Base-by-base conservation (phyloP, 2,329 filamentous ascomycete genomes). In the Phoma herbarum region DNA sequence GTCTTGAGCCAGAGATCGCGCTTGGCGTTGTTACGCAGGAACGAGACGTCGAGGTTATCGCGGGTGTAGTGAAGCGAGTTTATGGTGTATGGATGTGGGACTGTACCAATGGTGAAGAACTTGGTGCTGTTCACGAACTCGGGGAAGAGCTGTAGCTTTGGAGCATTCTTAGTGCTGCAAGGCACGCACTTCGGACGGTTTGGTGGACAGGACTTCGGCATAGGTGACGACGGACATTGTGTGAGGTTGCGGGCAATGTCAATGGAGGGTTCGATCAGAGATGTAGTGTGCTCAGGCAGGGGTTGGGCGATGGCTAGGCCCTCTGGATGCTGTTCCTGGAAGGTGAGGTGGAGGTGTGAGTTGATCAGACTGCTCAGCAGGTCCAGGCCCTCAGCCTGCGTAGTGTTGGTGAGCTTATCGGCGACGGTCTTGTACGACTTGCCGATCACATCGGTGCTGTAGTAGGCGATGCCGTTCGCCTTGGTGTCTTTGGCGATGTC, bases 11-110 rank as follows among this genome's bases (percentile, higher is more conserved):
- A 99, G 2, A 85, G 79, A 75, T 99, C 92, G 25, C 93, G 91
- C 28, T 83, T 79, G 0, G 90, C 88, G 2, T 86, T 82, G 39
- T 85, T 83, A 48, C 81, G 79, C n/a, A 83, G 69, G 69, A 80
- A 82, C 23, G 70, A 72, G 8, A 71, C 62, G 53, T 79, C 74
- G 43, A 82, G 59, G 10, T 72, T 80, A 51, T 81, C 79, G 57
- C 87, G 71, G 2, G 72, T 84, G 63, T 87, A 84, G 58, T 87
- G 83, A 18, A 98, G 81, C 12, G 87, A 85, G 52, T 88, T 85
- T 41, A 92, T 83, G 1, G 93, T 97, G 81, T 93, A 96, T 0
- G 95, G 95, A 74, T 99, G 95, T 0, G 94, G 94, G 12, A 98
- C 89, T 0, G 88, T 91, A 59, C 90, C 93, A 63, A 99, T 91